Evolutionary conservation across 768 basidiomycete genomes (phyloP).

Genomic region (Lanmaoa rubissima): DNA sequence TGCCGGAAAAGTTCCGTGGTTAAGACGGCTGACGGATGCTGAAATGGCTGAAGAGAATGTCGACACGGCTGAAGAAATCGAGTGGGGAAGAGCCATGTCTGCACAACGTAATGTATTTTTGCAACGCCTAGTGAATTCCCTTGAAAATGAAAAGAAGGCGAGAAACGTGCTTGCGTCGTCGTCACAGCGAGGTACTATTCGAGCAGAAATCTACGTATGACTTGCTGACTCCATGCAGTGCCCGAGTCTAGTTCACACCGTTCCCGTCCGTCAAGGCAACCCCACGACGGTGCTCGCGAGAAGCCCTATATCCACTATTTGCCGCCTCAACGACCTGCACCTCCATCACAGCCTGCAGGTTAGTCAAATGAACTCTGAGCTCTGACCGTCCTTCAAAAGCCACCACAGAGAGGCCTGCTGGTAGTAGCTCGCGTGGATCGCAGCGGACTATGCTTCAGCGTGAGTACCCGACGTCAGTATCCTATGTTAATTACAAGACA

Average conservation of each 20-base stretch:
- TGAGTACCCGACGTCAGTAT: slow-evolving; percentile 20
- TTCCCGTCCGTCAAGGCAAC: slow-evolving; percentile 24
- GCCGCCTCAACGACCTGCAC: slow-evolving; percentile 27
- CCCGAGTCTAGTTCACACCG: slow-evolving; percentile 27
- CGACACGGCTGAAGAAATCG: slow-evolving; percentile 73
- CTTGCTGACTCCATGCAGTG: slow-evolving; percentile 18
- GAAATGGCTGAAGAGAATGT: slow-evolving; percentile 69
- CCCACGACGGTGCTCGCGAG: slow-evolving; percentile 26
- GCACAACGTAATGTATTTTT: slow-evolving; percentile 67
- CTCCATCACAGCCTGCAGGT: slow-evolving; percentile 21
- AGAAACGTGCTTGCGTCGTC: slow-evolving; percentile 37
- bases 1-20: slow-evolving; percentile 61
- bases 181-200: slow-evolving; percentile 24
- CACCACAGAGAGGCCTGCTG: slow-evolving; percentile 18
- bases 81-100: slow-evolving; percentile 78
- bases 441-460: slow-evolving; percentile 48
- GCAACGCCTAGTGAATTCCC: slow-evolving; percentile 59
- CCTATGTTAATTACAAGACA: neutral
- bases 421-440: slow-evolving; percentile 17
- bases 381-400: slow-evolving; percentile 2
- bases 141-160: slow-evolving; percentile 50
- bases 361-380: slow-evolving; percentile 4
- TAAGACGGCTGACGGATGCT: slow-evolving; percentile 52
- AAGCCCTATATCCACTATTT: slow-evolving; percentile 36
- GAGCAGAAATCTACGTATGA: neutral